Evolutionary conservation across 805 yeast species (phyloP).

Genomic region (Diddensiella transvaalensis): DNA sequence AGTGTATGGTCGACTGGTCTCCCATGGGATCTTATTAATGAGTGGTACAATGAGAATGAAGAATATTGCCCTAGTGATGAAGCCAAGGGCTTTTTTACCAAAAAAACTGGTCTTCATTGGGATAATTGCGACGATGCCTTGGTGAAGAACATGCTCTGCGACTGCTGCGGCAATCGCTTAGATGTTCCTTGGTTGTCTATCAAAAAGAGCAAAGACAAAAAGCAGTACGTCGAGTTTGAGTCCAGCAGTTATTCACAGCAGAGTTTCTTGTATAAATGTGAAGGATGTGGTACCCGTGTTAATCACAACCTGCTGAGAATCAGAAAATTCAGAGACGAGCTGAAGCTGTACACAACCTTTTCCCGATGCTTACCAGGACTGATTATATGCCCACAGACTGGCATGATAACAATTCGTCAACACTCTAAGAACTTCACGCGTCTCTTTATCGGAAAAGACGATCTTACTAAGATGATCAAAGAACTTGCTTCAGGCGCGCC

Average conservation of each 20-base stretch:
- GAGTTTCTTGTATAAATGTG: slow-evolving; percentile 5
- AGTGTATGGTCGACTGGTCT: slow-evolving; percentile 6
- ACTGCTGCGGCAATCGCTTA: slow-evolving; percentile 1
- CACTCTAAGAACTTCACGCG: not conserved
- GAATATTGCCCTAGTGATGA: slow-evolving; percentile 2
- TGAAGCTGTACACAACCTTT: not conserved
- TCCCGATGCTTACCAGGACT: slow-evolving; percentile 8
- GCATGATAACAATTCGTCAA: not conserved
- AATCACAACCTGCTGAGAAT: slow-evolving; percentile 6
- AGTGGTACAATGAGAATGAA: not conserved
- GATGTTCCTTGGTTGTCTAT: not conserved
- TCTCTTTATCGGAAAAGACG: not conserved
- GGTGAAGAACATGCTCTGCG: slow-evolving; percentile 7
- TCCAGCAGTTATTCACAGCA: slow-evolving; percentile 4
- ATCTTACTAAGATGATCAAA: not conserved
- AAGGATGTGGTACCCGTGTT: slow-evolving; percentile 1
- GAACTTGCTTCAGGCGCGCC: not conserved
- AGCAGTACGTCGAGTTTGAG: not conserved
- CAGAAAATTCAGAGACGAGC: slow-evolving; percentile 7
- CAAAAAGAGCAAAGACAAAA: not conserved
- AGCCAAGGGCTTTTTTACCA: not conserved
- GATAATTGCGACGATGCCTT: slow-evolving; percentile 6
- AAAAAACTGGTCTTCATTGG: slow-evolving; percentile 9
- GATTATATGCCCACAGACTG: not conserved
- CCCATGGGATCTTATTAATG: slow-evolving; percentile 14